phyloP scores from a whole-genome alignment of 352 stramenopile species.

The Globisporangium paddicum region DNA sequence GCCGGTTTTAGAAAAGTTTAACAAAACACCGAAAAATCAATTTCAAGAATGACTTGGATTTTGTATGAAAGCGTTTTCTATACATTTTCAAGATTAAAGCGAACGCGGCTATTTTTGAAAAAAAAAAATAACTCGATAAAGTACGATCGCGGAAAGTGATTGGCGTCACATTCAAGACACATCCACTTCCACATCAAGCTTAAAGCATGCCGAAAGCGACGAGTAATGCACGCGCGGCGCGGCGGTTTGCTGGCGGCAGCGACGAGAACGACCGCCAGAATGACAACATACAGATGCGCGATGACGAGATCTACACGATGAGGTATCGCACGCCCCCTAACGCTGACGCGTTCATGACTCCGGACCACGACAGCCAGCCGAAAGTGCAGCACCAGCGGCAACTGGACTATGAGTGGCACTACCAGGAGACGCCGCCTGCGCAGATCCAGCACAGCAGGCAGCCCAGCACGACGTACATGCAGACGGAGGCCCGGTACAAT shows the following conservation, averaged over 20 bases:
- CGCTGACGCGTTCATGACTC: conserved; percentile 4
- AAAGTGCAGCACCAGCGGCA: neutral
- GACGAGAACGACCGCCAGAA: conserved; percentile 2
- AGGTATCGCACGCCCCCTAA: neutral
- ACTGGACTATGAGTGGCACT: conserved; percentile 9
- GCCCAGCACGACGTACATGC: neutral
- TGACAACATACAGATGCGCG: neutral
- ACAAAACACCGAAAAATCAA: too few species aligned
- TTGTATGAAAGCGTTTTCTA: too few species aligned
- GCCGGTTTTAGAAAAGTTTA: too few species aligned
- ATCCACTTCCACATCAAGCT: too few species aligned
- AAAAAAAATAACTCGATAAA: too few species aligned
- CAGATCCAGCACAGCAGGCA: conserved; percentile 8
- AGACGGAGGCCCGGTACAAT: too few species aligned
- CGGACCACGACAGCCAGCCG: conserved; percentile 2
- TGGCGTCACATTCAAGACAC: too few species aligned
- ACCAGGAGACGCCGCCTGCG: conserved; percentile 14
- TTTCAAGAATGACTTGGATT: too few species aligned
- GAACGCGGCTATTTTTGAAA: too few species aligned
- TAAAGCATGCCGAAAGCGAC: neutral
- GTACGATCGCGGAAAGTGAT: too few species aligned
- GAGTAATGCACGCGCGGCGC: neutral
- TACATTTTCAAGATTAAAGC: too few species aligned
- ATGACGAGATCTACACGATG: neutral
- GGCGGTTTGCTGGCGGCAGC: neutral